Base-by-base conservation (phyloP, 495 filamentous ascomycete genomes). In the Penicillium flavigenum region DNA sequence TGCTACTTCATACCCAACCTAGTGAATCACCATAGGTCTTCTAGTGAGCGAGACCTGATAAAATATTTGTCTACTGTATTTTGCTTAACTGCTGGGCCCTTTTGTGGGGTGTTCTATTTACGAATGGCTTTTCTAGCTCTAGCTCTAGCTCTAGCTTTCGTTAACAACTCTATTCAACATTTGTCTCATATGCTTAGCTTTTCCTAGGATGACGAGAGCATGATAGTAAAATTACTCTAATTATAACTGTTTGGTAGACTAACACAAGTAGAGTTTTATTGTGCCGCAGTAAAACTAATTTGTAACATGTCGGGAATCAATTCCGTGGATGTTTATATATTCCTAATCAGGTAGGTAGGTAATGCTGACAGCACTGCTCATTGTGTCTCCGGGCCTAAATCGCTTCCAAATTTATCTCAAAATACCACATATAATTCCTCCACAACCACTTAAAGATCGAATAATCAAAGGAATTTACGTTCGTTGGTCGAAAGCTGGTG, bases 321-420 rank as follows among this genome's bases (percentile, higher is more conserved):
- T 36, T 12, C 47, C 47, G 47, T 19, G 19, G 47, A 50, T 50
- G 47, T 22, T 36, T 24, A 36, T 24, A 22, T 44, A 26, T 45
- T 24, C 43, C 20, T 24, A 14, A 2, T 16, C 5, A 3, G 43
- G 43, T 45, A 45, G 12, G 36, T 1, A 24, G 47, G 47, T 50
- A 29, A 50, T 50, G 7, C n/a, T 50, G 31, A 50, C 47, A 27
- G 29, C 29, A 22, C 29, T 16, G 12, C 32, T n/a, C 36, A 38
- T 38, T 38, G 4, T 38, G 14, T 38, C 14, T n/a, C 14, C 16
- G 16, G 5, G 14, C 16, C 6, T n/a, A 5, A 38, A 2, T 5
- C 5, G 14, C 1, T 38, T n/a, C n/a, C n/a, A n/a, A n/a, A n/a
- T n/a, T 12, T n/a, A 38, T n/a, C 0, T 9, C 5, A 38, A n/a